Conservation (phyloP, 2,329 filamentous ascomycete genomes). For the Colletotrichum horii region DNA sequence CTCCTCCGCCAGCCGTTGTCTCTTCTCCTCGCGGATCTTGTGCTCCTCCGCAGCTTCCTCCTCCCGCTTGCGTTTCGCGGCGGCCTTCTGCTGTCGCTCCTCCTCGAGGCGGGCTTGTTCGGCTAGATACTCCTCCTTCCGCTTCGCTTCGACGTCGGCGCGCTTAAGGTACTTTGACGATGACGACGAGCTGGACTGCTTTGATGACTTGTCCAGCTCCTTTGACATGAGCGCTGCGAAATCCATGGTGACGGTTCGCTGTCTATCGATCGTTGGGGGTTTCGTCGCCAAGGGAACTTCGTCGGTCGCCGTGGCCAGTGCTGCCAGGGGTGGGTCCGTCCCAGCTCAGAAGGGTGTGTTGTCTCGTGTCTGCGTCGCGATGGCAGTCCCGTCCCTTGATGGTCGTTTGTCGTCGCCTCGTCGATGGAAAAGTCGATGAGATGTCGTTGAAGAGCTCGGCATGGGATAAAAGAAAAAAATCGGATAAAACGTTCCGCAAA, state of each 20-base stretch:
- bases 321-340: background rate
- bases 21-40: conserved; percentile 79
- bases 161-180: conserved; percentile 83
- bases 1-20: conserved; percentile 80
- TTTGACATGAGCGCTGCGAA: conserved; percentile 93
- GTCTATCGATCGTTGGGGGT: background rate
- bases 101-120: conserved; percentile 79
- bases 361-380: background rate
- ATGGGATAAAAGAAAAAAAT: background rate
- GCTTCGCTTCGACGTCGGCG: conserved; percentile 83
- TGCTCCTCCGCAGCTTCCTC: conserved; percentile 80
- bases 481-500: conserved; percentile 15
- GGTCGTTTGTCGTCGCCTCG: background rate
- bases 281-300: background rate
- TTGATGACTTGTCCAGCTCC: conserved; percentile 84
- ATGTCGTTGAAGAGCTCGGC: conserved; percentile 1
- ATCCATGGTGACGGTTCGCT: conserved; percentile 70
- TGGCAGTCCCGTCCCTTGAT: background rate
- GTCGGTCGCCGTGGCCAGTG: background rate
- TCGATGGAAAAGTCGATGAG: background rate
- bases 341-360: background rate
- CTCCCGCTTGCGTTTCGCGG: conserved; percentile 86
- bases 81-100: conserved; percentile 71
- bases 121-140: conserved; percentile 78
- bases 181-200: conserved; percentile 40